Base-by-base conservation (phyloP, 2,329 filamentous ascomycete genomes). In the Fusarium vanettenii region DNA sequence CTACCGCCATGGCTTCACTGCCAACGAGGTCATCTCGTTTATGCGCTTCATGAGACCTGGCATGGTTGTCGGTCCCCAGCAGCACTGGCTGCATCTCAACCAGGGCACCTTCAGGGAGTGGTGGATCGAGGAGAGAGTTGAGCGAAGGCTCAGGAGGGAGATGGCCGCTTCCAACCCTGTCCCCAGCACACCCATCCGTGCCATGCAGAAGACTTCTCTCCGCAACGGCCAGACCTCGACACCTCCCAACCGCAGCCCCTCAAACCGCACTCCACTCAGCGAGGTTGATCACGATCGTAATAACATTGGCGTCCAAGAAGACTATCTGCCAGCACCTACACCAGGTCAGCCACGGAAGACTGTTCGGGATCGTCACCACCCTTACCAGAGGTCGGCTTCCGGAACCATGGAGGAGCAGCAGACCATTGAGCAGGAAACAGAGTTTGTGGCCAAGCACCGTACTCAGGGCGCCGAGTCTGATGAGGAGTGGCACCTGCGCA, bases 11-110 rank as follows among this genome's bases (percentile, higher is more conserved):
- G 97, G 95, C 67, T 99, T 98, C 84, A 98, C 96, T 7, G 97
- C 97, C 75, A 98, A 98, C 81, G 96, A 98, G 85, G 91, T 98
- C 79, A 98, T 98, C 82, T 94, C 95, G 4, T 99, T 95, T 84
- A 98, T 99, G 96, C 92, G 96, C 71, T 99, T 99, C 86, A 98
- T 98, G 96, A 91, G 96, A 68, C 97, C 97, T 0, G 97, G 97
- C 63, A 99, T 99, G 97, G 97, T 99, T 8, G 97, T 99, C 63
- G 97, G 97, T 1, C 97, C 97, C 43, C 97, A 99, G 82, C 97
- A 99, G 85, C 97, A 99, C 85, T 99, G 97, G 97, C 90, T 99
- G 64, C 97, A 99, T 82, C 90, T 99, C 72, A 98, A 99, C 86
- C 97, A 99, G 84, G 94, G 94, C 39, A 92, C 94, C 39, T 99